Base-by-base conservation (phyloP, 2,329 filamentous ascomycete species). In the Ceratocystiopsis brevicomis region DNA sequence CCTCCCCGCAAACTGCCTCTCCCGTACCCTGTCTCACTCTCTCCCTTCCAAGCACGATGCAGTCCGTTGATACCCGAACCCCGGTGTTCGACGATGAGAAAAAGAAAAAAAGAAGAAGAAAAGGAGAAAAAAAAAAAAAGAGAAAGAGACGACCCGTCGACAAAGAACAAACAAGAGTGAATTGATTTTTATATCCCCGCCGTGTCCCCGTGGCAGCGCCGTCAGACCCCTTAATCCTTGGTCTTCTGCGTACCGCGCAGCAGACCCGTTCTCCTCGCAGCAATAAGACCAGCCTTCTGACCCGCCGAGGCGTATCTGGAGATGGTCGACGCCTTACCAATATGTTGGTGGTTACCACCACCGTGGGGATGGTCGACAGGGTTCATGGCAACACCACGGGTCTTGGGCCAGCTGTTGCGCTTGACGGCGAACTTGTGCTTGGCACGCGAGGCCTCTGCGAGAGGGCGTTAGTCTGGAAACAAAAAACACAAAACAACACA, bases 301-400 rank as follows among this genome's bases (percentile, higher is more conserved):
- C 90, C 90, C 70, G 86, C 81, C 66, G 80, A 81, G 61, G 90
- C 90, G 73, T 93, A 94, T 68, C 90, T 81, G 59, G 85, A 94
- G 71, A 98, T 98, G 66, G 90, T 98, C 56, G 90, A 98, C 60
- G 90, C 90, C 75, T 98, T 96, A 82, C 90, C 87, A 63, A 95
- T 95, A 71, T 98, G 90, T 77, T 98, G 90, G 71, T 98, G 90
- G 80, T 98, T 96, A 94, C 90, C 72, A 84, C 81, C 82, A 83
- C 83, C 83, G 80, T 90, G 83, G 68, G 83, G 83, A 78, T 98
- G 90, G 73, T 98, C 90, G 62, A 98, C 90, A 61, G 90, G 90
- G 76, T 98, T 98, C 90, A 98, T 98, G 70, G 90, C 90, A 81
- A 98, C 90, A 95, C 90, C 90, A 90, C 90, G 88, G 77, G 90